A percentile compares a stretch with the other conserved stretches of the same genome.
These are phyloP conservation scores for Exophiala calicioides DNA, from an alignment of 2,329 filamentous ascomycete genomes.

Conservation along the genomic window DNA sequence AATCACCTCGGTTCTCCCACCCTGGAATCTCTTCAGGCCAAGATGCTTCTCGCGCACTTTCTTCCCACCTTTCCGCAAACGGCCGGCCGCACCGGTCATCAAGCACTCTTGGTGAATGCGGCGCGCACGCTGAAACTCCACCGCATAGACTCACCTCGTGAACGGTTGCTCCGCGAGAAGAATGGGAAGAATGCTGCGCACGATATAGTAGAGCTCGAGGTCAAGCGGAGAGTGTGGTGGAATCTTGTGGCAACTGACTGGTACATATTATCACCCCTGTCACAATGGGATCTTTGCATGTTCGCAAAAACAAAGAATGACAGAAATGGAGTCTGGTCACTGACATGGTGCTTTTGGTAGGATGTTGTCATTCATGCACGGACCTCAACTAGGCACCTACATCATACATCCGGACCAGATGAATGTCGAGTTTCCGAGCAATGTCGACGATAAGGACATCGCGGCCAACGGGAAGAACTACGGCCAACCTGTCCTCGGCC, in stretches of 20 bases:
- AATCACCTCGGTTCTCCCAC: not conserved
- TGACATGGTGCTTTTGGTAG: too few relatives aligned
- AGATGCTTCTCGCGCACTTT: conserved; percentile 2
- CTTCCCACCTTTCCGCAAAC: not conserved
- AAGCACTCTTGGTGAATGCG: not conserved
- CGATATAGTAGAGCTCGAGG: not conserved
- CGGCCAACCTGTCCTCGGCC: not conserved
- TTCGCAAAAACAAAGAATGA: too few relatives aligned
- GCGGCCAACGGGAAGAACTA: not conserved
- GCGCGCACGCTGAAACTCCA: not conserved
- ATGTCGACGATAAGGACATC: not conserved
- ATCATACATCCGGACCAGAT: not conserved
- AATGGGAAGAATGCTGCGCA: too few relatives aligned
- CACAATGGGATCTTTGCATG: too few relatives aligned
- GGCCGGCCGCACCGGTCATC: not conserved
- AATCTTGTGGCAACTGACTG: not conserved
- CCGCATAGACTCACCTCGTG: not conserved
- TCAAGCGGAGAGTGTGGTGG: not conserved
- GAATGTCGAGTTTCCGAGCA: conserved; percentile 1
- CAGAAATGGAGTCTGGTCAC: too few relatives aligned
- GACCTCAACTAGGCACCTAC: not conserved
- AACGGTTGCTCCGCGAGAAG: not conserved
- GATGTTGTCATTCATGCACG: conserved; percentile 1
- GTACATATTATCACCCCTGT: not conserved
- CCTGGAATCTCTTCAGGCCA: not conserved